Conservation (phyloP, 305 asterid genomes). For the Plantago coronopus region DNA sequence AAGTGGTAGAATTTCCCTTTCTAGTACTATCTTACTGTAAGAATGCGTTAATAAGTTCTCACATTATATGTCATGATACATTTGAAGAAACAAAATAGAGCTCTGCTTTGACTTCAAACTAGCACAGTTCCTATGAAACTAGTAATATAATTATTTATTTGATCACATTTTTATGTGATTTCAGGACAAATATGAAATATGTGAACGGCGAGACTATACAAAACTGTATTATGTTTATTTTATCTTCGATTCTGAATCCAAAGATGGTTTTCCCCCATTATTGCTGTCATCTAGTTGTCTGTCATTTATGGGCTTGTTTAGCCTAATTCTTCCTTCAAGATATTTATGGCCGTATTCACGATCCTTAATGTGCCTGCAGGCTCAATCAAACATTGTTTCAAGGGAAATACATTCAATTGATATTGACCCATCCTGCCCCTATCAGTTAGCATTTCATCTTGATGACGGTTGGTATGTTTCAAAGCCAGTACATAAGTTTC, state of each 20-base stretch:
- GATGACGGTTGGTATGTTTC: constrained; percentile 90
- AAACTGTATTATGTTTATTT: background rate
- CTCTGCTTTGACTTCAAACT: background rate
- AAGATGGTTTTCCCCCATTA: background rate
- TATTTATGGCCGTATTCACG: constrained; percentile 12
- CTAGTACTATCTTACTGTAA: background rate
- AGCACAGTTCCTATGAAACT: background rate
- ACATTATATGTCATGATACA: background rate
- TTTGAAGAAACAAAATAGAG: background rate
- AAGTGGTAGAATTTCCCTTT: too few relatives aligned
- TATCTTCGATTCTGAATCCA: background rate
- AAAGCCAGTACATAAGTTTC: constrained; percentile 17
- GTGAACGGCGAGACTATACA: background rate
- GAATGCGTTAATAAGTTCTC: background rate
- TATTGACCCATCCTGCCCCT: constrained; percentile 76
- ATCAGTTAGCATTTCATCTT: constrained; percentile 93
- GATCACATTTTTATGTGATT: background rate
- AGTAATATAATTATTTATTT: background rate
- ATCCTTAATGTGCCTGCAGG: constrained; percentile 45
- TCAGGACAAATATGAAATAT: background rate
- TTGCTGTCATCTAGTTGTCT: constrained; percentile 4
- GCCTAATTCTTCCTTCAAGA: constrained; percentile 13
- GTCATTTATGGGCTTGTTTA: background rate
- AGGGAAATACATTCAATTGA: constrained; percentile 84
- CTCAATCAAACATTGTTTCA: constrained; percentile 68